Conservation (phyloP, 73 alveolate genomes). For the Tetrahymena thermophila region DNA sequence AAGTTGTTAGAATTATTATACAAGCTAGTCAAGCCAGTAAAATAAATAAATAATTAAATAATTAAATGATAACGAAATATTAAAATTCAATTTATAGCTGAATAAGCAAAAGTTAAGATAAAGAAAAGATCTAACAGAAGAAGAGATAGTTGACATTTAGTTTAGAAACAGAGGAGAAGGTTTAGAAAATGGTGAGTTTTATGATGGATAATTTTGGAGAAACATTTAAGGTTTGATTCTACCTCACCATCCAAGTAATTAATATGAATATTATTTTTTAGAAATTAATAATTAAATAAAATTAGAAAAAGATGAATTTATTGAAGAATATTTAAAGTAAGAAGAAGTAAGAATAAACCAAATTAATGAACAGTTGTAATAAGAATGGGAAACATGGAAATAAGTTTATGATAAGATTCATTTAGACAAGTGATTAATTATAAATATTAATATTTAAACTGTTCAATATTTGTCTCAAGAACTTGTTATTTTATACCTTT, state of each 20-base stretch:
- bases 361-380: background rate
- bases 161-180: slow-evolving; percentile 22
- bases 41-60: background rate
- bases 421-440: background rate
- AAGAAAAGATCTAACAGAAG: background rate
- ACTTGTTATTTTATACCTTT: too few relatives aligned
- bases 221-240: background rate
- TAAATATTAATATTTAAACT: too few relatives aligned
- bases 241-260: background rate
- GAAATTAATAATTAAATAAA: background rate
- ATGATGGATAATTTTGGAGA: slow-evolving; percentile 44
- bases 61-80: background rate
- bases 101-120: background rate
- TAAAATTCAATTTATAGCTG: background rate
- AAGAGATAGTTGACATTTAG: slow-evolving; percentile 7
- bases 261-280: background rate
- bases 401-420: background rate
- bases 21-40: background rate
- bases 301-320: background rate
- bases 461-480: background rate
- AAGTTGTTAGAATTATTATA: background rate
- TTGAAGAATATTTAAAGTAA: background rate
- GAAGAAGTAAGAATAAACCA: background rate
- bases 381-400: background rate
- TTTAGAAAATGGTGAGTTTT: slow-evolving; percentile 41